Percentiles rank a stretch among this genome's conserved stretches.
Conservation (phyloP, 177 flowering plant species). For the Viscum album region DNA sequence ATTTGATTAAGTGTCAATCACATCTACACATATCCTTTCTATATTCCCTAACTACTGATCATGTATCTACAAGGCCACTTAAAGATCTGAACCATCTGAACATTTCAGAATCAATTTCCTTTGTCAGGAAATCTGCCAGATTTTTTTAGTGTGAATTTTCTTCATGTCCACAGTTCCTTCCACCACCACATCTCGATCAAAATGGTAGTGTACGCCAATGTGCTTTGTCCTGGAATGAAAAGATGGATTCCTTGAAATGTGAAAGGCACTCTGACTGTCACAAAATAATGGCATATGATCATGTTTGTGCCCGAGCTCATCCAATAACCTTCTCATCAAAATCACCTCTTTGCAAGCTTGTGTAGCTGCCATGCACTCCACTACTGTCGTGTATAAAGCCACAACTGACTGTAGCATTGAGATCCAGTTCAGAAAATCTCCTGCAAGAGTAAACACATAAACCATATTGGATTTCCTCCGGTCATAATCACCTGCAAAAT, state of each 20-base stretch:
- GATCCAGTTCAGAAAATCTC: not conserved
- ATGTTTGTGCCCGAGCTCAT: not conserved
- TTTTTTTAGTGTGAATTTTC: not conserved
- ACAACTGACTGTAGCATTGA: not conserved
- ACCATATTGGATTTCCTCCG: not conserved
- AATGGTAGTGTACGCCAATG: no score
- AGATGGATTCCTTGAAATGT: not conserved
- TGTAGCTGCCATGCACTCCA: not conserved
- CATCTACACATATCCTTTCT: no score
- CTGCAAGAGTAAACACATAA: not conserved
- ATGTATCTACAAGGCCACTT: no score
- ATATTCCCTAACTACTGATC: no score
- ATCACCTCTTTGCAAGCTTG: not conserved
- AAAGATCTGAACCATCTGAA: no score
- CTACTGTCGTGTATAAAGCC: not conserved
- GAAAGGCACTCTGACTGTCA: not conserved
- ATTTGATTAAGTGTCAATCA: no score
- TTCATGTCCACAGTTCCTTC: no score
- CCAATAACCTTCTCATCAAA: not conserved
- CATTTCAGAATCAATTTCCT: no score
- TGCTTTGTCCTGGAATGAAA: not conserved
- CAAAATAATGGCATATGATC: not conserved
- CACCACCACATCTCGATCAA: no score
- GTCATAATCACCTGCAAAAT: not conserved
- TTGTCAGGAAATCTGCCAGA: no score